Conservation (phyloP, 371 early-diverging fungal genomes). For the Lichtheimia ornata region DNA sequence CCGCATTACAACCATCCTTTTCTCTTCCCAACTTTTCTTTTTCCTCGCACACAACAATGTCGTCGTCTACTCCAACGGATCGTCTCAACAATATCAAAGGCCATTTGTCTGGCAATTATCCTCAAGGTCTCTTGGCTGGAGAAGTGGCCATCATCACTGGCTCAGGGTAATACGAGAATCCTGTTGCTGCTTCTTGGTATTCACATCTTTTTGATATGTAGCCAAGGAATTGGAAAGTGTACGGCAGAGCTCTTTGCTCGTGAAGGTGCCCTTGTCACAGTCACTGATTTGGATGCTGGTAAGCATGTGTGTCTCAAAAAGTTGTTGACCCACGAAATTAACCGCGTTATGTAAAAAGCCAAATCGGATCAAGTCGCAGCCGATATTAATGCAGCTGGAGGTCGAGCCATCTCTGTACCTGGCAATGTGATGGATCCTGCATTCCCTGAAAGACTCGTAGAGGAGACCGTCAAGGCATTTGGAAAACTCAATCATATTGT, state of each 20-base stretch:
- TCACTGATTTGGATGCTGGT: constrained; percentile 64
- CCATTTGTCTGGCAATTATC: constrained; percentile 50
- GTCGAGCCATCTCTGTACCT: constrained; percentile 59
- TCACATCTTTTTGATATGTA: constrained; percentile 15
- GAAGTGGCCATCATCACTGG: constrained; percentile 84
- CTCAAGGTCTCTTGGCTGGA: constrained; percentile 63
- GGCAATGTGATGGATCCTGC: constrained; percentile 55
- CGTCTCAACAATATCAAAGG: constrained; percentile 47
- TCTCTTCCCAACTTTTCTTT: constrained; percentile 8
- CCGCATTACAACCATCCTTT: not conserved
- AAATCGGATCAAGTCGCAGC: constrained; percentile 61
- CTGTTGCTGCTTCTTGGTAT: not conserved
- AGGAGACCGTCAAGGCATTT: constrained; percentile 59
- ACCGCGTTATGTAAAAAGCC: constrained; percentile 20
- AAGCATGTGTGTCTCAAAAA: not conserved
- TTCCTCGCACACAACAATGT: constrained; percentile 25
- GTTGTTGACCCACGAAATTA: not conserved
- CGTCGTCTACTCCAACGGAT: constrained; percentile 34
- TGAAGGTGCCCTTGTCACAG: constrained; percentile 76
- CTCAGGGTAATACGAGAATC: constrained; percentile 61
- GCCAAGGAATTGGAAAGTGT: constrained; percentile 82
- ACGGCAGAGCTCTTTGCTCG: constrained; percentile 74
- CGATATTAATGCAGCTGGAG: constrained; percentile 58
- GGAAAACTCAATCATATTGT: constrained; percentile 72
- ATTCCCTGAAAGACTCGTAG: constrained; percentile 61